Base-by-base conservation (phyloP, 2,329 filamentous ascomycete genomes). In the Colletotrichum limetticola region DNA sequence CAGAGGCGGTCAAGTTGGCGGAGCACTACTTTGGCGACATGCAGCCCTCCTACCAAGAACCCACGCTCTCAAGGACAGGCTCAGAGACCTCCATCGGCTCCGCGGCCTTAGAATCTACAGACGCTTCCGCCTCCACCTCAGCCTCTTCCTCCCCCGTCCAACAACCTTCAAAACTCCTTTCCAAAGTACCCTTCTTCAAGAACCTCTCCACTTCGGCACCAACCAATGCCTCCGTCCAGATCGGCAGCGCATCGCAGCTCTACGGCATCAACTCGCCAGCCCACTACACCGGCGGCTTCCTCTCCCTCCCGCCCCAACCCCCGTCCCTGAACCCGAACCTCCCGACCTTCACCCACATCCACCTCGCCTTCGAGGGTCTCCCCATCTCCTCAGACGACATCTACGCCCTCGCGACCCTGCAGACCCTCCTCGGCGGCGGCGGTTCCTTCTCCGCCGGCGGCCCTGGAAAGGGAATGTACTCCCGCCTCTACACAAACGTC, bases 401-500 rank as follows among this genome's bases (percentile, higher is more conserved):
- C 79, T 99, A 98, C 85, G 95, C 97, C 22, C 91, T 98, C 57
- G 97, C 97, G 7, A 98, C 96, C 0, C 88, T 99, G 1, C 97
- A 98, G 83, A 98, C 95, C 1, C 92, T 99, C 11, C 94, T 99
- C 42, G 97, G 97, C 71, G 97, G 97, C 60, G 97, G 97, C 61
- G 97, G 97, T 28, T 98, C 95, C 68, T 99, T 99, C 86, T 97
- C 94, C 19, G 97, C 97, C 66, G 97, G 97, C 78, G 97, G 97
- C 0, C 97, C 97, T 5, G 97, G 97, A 66, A 99, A 99, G 86
- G 97, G 97, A 82, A 99, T 99, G 97, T 98, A 98, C 87, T 97
- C 94, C 49, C 93, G 97, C 14, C 90, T 99, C 9, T 99, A 98
- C 87, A 98, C 95, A 75, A 98, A 98, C 81, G 96, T 98, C 0